Evolutionary conservation across 192 early-diverging fungal species (phyloP).

Genomic region (Thoreauomyces humboldtii): DNA sequence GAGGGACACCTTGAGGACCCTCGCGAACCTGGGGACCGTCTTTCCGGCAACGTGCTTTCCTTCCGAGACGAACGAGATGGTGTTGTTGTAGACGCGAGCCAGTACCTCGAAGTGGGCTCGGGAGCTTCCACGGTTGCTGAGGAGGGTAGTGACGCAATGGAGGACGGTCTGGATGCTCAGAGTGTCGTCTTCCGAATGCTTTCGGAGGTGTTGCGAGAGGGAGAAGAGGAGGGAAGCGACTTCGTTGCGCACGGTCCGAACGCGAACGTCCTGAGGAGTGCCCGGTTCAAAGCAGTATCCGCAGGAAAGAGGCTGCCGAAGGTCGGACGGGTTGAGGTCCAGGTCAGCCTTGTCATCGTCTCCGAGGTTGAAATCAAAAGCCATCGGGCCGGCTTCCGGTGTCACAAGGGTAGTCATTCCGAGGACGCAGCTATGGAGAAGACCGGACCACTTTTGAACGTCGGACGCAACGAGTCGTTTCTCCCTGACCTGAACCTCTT

Average conservation of each 20-base stretch:
- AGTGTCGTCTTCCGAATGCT: conserved; percentile 68
- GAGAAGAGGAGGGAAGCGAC: conserved; percentile 54
- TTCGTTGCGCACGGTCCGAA: conserved; percentile 48
- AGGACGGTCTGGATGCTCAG: conserved; percentile 70
- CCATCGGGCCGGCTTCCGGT: conserved; percentile 2
- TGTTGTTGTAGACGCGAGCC: conserved; percentile 4
- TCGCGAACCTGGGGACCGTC: conserved; percentile 49
- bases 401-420: conserved; percentile 23
- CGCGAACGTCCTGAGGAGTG: conserved; percentile 49
- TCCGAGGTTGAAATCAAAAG: background rate
- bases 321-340: background rate
- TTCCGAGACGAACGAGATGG: background rate
- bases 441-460: conserved; percentile 27
- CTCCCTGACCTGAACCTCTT: background rate
- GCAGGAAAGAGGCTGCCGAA: conserved; percentile 41
- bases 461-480: conserved; percentile 22
- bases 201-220: conserved; percentile 49
- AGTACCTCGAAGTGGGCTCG: background rate
- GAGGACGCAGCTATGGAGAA: conserved; percentile 11
- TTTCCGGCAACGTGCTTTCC: conserved; percentile 40
- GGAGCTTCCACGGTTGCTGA: conserved; percentile 57
- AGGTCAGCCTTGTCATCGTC: background rate
- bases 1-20: conserved; percentile 49
- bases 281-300: conserved; percentile 69
- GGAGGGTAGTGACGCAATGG: conserved; percentile 48